Evolutionary conservation across 2,329 filamentous ascomycete genomes (phyloP), one percentile per base, ranked within the genome.

Genomic region (Ceratocystis huliohia): DNA sequence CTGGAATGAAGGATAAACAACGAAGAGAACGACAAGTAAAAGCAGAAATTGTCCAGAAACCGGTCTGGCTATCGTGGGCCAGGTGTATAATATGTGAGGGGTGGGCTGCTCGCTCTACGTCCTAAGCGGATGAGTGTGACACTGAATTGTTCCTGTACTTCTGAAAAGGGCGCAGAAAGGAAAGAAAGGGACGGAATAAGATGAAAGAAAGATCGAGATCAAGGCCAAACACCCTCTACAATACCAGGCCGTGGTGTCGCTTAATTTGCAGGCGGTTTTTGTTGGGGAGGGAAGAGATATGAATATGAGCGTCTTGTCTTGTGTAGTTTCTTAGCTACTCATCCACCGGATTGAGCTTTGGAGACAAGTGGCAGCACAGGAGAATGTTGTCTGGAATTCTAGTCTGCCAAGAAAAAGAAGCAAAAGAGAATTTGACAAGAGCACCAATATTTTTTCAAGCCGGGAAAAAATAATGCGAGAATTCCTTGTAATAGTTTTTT

Each of bases 281-380:
- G 8, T 37, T 37, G 7, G 48, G 53, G 15, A 10, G 53, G 6
- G 53, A 10, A 17, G 53, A 37, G 28, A 59, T 59, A 37, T 30
- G 53, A 59, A 33, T 17, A 17, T 30, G 33, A 37, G 33, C 33
- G 33, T 37, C 8, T 13, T 37, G 53, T 59, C 53, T 50, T 50
- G 53, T 28, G 22, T 28, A 25, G 53, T 5, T 50, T 50, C 1
- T 50, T 28, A 28, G 53, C 53, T 50, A 20, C 48, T 53, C 25
- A 10, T 8, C 25, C 8, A 7, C 5, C 20, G 33, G 33, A 30
- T 33, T 17, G 53, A 33, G 28, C 28, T 30, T 59, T 59, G 28
- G 53, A 59, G 53, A 59, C 53, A 59, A 59, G 53, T 59, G 53
- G 53, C 53, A 59, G 53, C 28, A 59, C 53, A 59, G 13, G 37